Evolutionary conservation across 2,329 filamentous ascomycete genomes (phyloP).

Genomic region (Fusarium sp.): DNA sequence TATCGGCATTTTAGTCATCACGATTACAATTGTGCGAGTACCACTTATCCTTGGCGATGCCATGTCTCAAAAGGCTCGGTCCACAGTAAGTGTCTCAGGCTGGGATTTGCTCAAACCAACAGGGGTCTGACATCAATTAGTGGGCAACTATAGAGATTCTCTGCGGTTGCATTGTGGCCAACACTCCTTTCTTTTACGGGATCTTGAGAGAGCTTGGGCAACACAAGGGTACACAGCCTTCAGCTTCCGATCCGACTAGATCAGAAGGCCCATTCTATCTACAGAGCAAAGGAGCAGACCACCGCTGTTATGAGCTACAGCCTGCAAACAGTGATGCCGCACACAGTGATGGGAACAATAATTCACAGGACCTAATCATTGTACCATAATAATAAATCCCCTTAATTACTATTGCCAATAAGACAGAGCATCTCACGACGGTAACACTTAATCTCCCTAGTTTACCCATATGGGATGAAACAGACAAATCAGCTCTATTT

Average conservation of each 20-base stretch:
- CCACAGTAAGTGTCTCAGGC: constrained; percentile 25
- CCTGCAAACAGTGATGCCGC: background rate
- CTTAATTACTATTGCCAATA: background rate
- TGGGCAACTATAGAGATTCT: constrained; percentile 42
- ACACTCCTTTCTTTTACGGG: background rate
- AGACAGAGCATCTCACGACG: too few relatives aligned
- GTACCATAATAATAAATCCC: background rate
- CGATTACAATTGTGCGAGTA: constrained; percentile 39
- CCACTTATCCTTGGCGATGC: constrained; percentile 40
- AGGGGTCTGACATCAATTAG: background rate
- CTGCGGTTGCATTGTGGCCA: background rate
- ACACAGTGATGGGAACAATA: background rate
- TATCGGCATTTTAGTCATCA: constrained; percentile 35
- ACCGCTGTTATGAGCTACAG: background rate
- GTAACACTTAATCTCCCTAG: background rate
- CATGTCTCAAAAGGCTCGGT: constrained; percentile 41
- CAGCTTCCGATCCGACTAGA: background rate
- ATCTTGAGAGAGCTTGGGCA: background rate
- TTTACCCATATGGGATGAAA: background rate
- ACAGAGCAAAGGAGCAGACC: background rate
- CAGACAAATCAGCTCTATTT: background rate
- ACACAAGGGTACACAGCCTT: background rate
- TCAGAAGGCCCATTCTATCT: background rate
- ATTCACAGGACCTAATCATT: background rate
- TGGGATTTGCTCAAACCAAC: background rate